These are phyloP conservation scores for Monosporozyma unispora DNA, from an alignment of 805 yeast genomes.

Conservation along the genomic window DNA sequence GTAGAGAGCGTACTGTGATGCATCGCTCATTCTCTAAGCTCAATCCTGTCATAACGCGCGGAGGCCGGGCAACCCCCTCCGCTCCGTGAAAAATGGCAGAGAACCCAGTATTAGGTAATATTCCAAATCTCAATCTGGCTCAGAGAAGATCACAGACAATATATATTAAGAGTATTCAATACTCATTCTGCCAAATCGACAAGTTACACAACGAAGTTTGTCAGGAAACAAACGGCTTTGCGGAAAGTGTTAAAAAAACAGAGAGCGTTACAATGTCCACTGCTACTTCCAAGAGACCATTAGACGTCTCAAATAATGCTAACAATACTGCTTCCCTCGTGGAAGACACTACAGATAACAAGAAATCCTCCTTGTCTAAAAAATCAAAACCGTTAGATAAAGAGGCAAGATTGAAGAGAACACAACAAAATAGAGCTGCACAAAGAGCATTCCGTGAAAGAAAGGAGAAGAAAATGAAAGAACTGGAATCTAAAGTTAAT, in stretches of 20 bases:
- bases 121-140: background rate
- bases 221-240: no score
- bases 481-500: slow-evolving; percentile 73
- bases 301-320: slow-evolving; percentile 6
- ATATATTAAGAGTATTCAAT: no score
- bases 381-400: slow-evolving; percentile 64
- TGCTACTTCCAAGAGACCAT: slow-evolving; percentile 13
- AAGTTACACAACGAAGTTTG: no score
- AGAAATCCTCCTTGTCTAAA: slow-evolving; percentile 24
- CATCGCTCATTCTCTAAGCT: no score
- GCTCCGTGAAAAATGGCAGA: background rate
- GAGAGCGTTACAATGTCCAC: slow-evolving; percentile 6
- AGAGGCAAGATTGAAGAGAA: slow-evolving; percentile 81
- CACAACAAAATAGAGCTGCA: slow-evolving; percentile 95
- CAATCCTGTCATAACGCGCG: no score
- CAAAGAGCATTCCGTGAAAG: slow-evolving; percentile 95
- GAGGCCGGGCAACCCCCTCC: no score
- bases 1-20: no score
- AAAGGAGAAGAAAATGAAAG: slow-evolving; percentile 78
- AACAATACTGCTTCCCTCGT: background rate
- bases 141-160: background rate
- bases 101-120: background rate
- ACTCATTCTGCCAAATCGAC: no score
- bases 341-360: background rate
- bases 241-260: no score